A percentile compares a stretch with the other conserved stretches of the same genome.
Conservation (phyloP, 139 green algal genomes). For the Chlamydomonas applanata region DNA sequence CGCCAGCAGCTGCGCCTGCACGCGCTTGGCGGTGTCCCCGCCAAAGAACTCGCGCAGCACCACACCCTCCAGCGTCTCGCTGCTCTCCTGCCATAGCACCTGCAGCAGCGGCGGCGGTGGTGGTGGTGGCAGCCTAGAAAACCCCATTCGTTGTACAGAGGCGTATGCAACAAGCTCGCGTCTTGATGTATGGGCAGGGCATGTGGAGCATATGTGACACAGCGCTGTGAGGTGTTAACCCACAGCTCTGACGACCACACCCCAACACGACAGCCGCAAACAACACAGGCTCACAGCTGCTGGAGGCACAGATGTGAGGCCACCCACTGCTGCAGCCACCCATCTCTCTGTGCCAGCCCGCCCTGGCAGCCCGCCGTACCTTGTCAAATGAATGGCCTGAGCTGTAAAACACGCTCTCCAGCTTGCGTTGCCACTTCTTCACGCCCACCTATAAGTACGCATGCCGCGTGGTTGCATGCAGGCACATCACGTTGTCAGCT, state of each 20-base stretch:
- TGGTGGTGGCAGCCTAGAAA: background rate
- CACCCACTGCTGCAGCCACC: too few species aligned
- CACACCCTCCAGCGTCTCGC: constrained; percentile 20
- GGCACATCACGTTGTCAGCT: too few species aligned
- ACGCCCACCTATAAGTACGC: constrained; percentile 45
- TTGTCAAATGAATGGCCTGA: constrained; percentile 29
- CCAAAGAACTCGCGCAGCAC: constrained; percentile 41
- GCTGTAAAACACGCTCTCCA: constrained; percentile 50
- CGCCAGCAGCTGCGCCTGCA: constrained; percentile 35
- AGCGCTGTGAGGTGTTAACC: too few species aligned
- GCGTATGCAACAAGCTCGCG: too few species aligned
- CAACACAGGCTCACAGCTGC: too few species aligned
- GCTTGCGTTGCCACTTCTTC: constrained; percentile 48
- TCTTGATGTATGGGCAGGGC: too few species aligned
- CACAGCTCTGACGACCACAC: too few species aligned
- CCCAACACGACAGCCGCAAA: too few species aligned
- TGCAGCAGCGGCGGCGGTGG: background rate
- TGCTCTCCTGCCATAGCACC: constrained; percentile 4
- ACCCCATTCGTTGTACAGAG: too few species aligned
- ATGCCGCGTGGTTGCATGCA: background rate
- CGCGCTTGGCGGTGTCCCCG: constrained; percentile 14
- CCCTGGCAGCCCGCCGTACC: constrained; percentile 3
- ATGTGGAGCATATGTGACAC: too few species aligned
- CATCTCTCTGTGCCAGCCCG: too few species aligned
- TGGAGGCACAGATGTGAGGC: too few species aligned